Percentiles rank a stretch among this genome's conserved stretches.
Evolutionary conservation across 495 filamentous ascomycete species (phyloP).

Genomic region (Lentithecium fluviatile): DNA sequence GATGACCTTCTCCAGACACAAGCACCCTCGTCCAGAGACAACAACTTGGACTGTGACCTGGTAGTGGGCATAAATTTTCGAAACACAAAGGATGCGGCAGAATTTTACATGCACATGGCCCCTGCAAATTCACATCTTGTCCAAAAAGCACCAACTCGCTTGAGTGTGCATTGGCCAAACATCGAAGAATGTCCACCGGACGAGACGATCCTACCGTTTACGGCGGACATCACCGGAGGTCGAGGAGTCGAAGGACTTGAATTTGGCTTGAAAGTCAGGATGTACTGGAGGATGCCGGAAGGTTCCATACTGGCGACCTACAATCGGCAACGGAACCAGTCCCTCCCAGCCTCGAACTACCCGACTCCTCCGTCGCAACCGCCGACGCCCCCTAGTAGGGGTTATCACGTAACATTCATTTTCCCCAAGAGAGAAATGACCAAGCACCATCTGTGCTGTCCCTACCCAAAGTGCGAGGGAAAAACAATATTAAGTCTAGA

Average conservation of each 20-base stretch:
- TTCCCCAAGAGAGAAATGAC: no score
- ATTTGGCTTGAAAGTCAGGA: neutral
- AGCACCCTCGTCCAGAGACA: no score
- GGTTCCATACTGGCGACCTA: neutral
- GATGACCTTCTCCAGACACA: no score
- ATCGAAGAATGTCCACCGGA: neutral
- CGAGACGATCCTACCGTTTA: neutral
- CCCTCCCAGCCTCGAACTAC: neutral
- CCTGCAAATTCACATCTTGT: no score
- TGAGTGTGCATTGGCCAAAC: neutral
- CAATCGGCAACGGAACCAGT: neutral
- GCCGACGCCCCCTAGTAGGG: neutral
- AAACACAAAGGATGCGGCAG: no score
- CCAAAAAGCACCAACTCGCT: no score
- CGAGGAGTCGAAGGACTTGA: neutral
- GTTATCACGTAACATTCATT: neutral
- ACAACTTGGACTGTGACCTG: no score
- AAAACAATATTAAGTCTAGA: no score
- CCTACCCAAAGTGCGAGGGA: no score
- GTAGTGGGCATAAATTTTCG: no score
- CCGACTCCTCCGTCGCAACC: neutral
- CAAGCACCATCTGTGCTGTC: no score
- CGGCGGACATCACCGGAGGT: neutral
- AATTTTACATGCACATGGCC: no score
- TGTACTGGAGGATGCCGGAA: neutral